phyloP scores from a whole-genome alignment of 225 moss, liverwort and hornwort genomes.

The Polytrichum commune region DNA sequence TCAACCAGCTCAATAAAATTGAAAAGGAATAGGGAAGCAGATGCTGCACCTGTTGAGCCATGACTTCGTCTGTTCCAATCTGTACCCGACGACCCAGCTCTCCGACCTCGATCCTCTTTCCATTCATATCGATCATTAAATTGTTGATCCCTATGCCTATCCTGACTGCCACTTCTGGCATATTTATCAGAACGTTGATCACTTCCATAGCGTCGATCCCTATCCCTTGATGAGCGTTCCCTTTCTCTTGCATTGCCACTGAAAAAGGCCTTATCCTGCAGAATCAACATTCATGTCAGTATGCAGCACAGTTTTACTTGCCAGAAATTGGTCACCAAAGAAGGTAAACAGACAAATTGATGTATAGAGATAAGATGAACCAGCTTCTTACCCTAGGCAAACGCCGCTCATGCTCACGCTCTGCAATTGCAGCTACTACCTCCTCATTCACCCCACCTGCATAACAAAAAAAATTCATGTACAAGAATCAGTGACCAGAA shows the following conservation, averaged over 20 bases:
- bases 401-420: conserved; percentile 10
- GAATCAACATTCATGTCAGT: too few relatives aligned
- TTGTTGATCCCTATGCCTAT: conserved; percentile 39
- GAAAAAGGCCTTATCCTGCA: conserved; percentile 12
- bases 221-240: conserved; percentile 26
- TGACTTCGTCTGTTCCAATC: conserved; percentile 34
- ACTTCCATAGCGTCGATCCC: conserved; percentile 27
- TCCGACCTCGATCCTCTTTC: conserved; percentile 32
- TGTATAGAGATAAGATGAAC: not conserved
- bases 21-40: not conserved
- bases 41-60: conserved; percentile 34
- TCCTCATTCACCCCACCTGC: conserved; percentile 31
- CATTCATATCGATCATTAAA: conserved; percentile 35
- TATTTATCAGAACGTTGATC: conserved; percentile 33
- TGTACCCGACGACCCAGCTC: conserved; percentile 26
- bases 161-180: conserved; percentile 33
- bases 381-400: conserved; percentile 3
- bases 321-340: not conserved
- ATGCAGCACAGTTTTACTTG: too few relatives aligned
- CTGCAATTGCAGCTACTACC: conserved; percentile 24
- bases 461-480: not conserved
- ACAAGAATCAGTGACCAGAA: not conserved
- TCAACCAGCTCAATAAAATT: not conserved
- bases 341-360: not conserved
- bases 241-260: conserved; percentile 26